Conservation (phyloP, 345 rosid genomes). For the Chamaenerion angustifolium region DNA sequence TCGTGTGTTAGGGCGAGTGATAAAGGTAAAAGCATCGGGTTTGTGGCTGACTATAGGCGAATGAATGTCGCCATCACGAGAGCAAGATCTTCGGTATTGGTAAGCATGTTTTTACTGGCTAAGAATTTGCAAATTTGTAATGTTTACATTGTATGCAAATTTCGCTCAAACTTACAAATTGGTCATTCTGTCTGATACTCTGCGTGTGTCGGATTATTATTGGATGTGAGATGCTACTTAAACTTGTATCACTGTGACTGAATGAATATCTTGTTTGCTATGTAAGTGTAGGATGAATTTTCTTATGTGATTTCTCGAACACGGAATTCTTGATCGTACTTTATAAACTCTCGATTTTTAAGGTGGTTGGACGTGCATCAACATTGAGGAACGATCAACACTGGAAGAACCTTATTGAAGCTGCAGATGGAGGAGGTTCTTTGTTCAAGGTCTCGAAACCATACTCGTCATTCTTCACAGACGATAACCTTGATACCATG, state of each 20-base stretch:
- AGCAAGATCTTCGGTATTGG: conserved; percentile 89
- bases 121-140: neutral
- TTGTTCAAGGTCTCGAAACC: conserved; percentile 82
- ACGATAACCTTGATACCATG: conserved; percentile 42
- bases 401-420: conserved; percentile 65
- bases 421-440: conserved; percentile 50
- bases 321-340: too few relatives aligned
- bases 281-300: too few relatives aligned
- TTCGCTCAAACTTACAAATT: too few relatives aligned
- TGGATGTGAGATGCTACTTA: too few relatives aligned
- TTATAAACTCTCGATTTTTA: too few relatives aligned
- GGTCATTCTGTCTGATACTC: too few relatives aligned
- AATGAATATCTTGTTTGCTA: too few relatives aligned
- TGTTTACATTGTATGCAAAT: too few relatives aligned
- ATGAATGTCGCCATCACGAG: conserved; percentile 97
- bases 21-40: conserved; percentile 54
- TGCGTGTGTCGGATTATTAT: too few relatives aligned
- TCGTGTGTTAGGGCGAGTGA: conserved; percentile 80
- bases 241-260: too few relatives aligned
- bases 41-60: conserved; percentile 69
- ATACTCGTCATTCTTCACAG: conserved; percentile 39
- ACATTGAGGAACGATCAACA: conserved; percentile 60
- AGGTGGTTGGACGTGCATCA: conserved; percentile 88
- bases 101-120: conserved; percentile 13
- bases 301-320: too few relatives aligned